Percentiles rank a stretch among this genome's conserved stretches.
phyloP scores from a whole-genome alignment of 148 eudicot genomes.

The Rhododendron mucronatum region DNA sequence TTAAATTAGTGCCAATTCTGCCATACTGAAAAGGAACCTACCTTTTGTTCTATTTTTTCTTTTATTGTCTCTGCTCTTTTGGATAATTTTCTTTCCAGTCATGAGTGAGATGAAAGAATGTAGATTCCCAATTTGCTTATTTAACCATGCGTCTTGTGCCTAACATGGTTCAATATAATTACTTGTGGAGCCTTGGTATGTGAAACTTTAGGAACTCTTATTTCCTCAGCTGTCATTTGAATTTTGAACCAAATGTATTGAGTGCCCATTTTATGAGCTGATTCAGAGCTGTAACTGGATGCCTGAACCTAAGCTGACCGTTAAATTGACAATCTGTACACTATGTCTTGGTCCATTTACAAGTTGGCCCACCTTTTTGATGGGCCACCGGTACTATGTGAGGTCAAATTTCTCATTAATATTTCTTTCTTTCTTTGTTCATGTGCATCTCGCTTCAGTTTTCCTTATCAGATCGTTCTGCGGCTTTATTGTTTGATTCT shows the following conservation, averaged over 20 bases:
- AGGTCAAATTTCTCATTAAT: neutral
- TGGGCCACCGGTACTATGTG: neutral
- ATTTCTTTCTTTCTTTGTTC: neutral
- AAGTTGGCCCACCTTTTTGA: neutral
- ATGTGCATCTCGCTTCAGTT: neutral
- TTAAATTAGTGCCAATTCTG: neutral
- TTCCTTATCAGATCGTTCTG: neutral
- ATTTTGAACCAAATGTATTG: neutral
- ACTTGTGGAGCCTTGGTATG: neutral
- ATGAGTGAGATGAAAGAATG: neutral
- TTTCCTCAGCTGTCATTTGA: conserved; percentile 3
- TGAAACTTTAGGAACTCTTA: neutral
- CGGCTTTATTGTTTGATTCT: neutral
- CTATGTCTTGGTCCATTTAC: neutral
- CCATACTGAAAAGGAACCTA: neutral
- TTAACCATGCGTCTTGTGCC: neutral
- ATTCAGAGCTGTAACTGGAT: neutral
- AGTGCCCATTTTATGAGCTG: neutral
- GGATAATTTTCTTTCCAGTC: neutral
- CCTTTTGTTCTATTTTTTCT: neutral
- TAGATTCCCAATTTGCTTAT: neutral
- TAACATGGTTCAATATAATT: neutral
- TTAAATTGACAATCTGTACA: neutral
- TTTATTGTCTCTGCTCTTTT: neutral
- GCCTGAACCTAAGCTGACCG: neutral